Base-by-base conservation (phyloP, 164 flowering plant species). In the Platanus orientalis region DNA sequence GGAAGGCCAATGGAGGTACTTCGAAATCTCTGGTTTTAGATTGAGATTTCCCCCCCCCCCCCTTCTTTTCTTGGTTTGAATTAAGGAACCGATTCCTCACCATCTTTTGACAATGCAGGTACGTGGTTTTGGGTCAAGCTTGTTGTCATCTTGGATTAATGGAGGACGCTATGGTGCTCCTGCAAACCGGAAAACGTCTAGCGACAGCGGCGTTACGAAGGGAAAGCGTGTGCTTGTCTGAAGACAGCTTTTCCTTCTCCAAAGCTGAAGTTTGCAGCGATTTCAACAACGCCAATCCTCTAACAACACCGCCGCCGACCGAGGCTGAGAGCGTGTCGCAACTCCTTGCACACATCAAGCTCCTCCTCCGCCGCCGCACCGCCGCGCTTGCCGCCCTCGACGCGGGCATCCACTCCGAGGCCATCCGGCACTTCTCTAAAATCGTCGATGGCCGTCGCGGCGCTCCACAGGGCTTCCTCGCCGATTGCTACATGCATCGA, bases 341-440 rank as follows among this genome's bases (percentile, higher is more conserved):
- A 10, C 78, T 95, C 44, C n/a, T n/a, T n/a, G n/a, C n/a, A n/a
- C n/a, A n/a, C n/a, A n/a, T n/a, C n/a, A n/a, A n/a, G n/a, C n/a
- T 85, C 67, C 96, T 95, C 54, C 71, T 92, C 48, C 96, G 99
- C 29, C 90, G 97, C 4, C 80, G 86, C 0, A 71, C 96, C 0
- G 94, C 97, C 0, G 99, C 94, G 0, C 40, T 90, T 0, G 94
- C 99, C 0, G 97, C 99, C 54, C 85, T 95, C 1, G 94, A 95
- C 13, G 94, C 96, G 2, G 99, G 97, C 1, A 81, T 90, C 23
- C 73, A 84, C 73, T 59, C 90, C 1, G 97, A 95, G 75, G 83
- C 99, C 29, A 86, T 92, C 59, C 80, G 97, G n/a, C 98, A 95
- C 69, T 92, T 95, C 81, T 75, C 88, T n/a, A 92, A 95, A 69